Percentiles rank a stretch among this genome's conserved stretches.
These are phyloP conservation scores for Golubevia pallescens DNA, from an alignment of 1,284 basidiomycete genomes.

Conservation along the genomic window DNA sequence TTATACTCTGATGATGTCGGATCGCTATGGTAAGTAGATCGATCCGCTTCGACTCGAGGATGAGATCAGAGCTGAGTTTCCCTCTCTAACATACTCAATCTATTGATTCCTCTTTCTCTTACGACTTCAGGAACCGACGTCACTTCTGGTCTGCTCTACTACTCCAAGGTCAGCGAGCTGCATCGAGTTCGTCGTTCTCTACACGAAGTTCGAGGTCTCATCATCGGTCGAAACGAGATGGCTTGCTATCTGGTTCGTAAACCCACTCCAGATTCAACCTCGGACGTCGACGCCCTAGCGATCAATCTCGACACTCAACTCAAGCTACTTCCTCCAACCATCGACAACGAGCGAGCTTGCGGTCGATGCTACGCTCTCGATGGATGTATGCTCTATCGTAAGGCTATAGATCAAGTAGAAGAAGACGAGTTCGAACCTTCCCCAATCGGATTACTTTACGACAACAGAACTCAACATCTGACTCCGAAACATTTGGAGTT, in stretches of 20 bases:
- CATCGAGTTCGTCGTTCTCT: slow-evolving; percentile 77
- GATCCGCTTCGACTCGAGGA: background rate
- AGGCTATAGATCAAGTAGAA: slow-evolving; percentile 62
- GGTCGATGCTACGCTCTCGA: slow-evolving; percentile 81
- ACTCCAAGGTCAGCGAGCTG: slow-evolving; percentile 87
- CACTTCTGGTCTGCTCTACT: slow-evolving; percentile 83
- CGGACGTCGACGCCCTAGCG: slow-evolving; percentile 14
- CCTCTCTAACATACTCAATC: background rate
- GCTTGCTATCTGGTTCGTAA: slow-evolving; percentile 80
- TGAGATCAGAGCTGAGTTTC: too few relatives aligned
- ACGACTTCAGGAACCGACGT: slow-evolving; percentile 26
- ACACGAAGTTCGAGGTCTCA: slow-evolving; percentile 83
- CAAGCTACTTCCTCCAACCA: slow-evolving; percentile 72
- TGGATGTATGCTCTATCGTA: slow-evolving; percentile 91
- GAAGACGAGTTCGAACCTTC: slow-evolving; percentile 35
- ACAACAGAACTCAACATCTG: slow-evolving; percentile 80
- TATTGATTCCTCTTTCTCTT: background rate
- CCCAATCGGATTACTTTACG: slow-evolving; percentile 77
- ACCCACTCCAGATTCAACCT: too few relatives aligned
- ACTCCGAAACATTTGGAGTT: slow-evolving; percentile 75
- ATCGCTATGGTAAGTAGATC: slow-evolving; percentile 75
- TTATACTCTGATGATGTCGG: slow-evolving; percentile 88
- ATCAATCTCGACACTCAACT: background rate
- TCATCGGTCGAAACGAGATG: slow-evolving; percentile 83
- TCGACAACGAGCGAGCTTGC: slow-evolving; percentile 81